A percentile compares a stretch with the other conserved stretches of the same genome.
phyloP scores from a whole-genome alignment of 1,284 basidiomycete species.

The Heterobasidion occidentale region DNA sequence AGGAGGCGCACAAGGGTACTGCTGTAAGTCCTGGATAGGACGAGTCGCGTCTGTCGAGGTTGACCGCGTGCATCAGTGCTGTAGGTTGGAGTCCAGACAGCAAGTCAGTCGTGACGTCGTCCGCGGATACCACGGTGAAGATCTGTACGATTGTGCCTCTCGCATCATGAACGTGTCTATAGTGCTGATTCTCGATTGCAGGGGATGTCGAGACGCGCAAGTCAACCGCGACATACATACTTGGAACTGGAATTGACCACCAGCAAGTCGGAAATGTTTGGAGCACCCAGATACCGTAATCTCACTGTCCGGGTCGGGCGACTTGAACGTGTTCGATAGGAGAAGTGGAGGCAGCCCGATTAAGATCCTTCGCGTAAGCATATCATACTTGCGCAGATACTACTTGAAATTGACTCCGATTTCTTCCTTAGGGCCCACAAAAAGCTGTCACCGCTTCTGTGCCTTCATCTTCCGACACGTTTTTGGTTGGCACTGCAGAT shows the following conservation, averaged over 20 bases:
- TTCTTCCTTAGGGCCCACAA: constrained; percentile 56
- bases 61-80: constrained; percentile 40
- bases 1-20: constrained; percentile 66
- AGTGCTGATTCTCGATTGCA: constrained; percentile 18
- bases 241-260: constrained; percentile 61
- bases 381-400: not conserved
- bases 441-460: constrained; percentile 70
- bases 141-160: constrained; percentile 52
- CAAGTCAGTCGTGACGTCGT: constrained; percentile 71
- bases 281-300: constrained; percentile 71
- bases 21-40: constrained; percentile 45
- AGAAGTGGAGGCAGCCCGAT: constrained; percentile 53
- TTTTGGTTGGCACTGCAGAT: constrained; percentile 80
- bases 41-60: not conserved
- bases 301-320: constrained; percentile 81
- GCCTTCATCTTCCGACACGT: constrained; percentile 44
- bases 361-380: constrained; percentile 52
- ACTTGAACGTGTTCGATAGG: constrained; percentile 81
- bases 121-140: constrained; percentile 85
- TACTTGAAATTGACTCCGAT: not conserved
- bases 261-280: constrained; percentile 91
- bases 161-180: not conserved
- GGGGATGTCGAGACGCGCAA: constrained; percentile 78
- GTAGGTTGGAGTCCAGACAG: constrained; percentile 72
- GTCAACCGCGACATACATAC: constrained; percentile 57